These are phyloP conservation scores for Fusarium sp. DNA, from an alignment of 2,329 filamentous ascomycete genomes.

Conservation along the genomic window DNA sequence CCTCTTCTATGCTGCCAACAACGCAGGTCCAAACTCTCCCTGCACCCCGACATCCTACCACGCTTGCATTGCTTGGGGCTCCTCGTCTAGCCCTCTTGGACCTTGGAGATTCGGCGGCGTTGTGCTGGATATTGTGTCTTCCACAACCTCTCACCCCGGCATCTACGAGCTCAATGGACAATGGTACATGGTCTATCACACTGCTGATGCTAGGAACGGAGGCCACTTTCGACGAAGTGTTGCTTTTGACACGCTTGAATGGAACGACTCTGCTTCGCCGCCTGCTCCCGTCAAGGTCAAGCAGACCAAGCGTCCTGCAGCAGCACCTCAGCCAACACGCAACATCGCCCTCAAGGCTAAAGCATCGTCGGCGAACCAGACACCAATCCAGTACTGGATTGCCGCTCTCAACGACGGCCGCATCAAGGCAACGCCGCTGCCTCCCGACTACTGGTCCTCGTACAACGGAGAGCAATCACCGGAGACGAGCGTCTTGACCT, in stretches of 20 bases:
- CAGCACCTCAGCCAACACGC: slow-evolving; percentile 42
- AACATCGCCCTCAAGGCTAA: slow-evolving; percentile 47
- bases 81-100: slow-evolving; percentile 46
- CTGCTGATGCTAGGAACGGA: slow-evolving; percentile 47
- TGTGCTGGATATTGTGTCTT: slow-evolving; percentile 49
- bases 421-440: slow-evolving; percentile 46
- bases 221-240: slow-evolving; percentile 50
- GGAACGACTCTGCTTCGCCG: slow-evolving; percentile 44
- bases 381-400: slow-evolving; percentile 52
- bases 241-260: slow-evolving; percentile 48
- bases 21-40: slow-evolving; percentile 48
- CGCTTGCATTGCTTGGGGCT: slow-evolving; percentile 52
- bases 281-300: slow-evolving; percentile 44
- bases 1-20: slow-evolving; percentile 53
- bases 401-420: slow-evolving; percentile 47
- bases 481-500: slow-evolving; percentile 43
- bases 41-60: slow-evolving; percentile 52
- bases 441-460: slow-evolving; percentile 51
- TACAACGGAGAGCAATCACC: slow-evolving; percentile 47
- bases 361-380: slow-evolving; percentile 38
- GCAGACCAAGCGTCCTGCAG: slow-evolving; percentile 43
- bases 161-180: slow-evolving; percentile 43
- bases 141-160: slow-evolving; percentile 51
- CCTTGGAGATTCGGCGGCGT: slow-evolving; percentile 50
- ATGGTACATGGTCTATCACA: slow-evolving; percentile 50